A percentile compares a stretch with the other conserved stretches of the same genome.
phyloP scores from a whole-genome alignment of 768 basidiomycete genomes.

The Leucosporidium yakuticum region DNA sequence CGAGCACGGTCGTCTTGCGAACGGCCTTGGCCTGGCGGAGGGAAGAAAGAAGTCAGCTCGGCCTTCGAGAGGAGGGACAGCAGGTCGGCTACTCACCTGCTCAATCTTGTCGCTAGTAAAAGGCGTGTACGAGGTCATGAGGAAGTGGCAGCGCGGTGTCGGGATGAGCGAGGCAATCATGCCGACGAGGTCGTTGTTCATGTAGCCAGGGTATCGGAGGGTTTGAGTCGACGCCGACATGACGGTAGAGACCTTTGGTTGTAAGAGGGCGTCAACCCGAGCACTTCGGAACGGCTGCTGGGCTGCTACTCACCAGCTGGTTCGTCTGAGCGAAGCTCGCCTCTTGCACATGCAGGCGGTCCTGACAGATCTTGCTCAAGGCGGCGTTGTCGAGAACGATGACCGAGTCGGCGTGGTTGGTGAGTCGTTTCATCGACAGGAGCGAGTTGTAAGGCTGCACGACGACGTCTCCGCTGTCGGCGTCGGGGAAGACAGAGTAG shows the following conservation, averaged over 20 bases:
- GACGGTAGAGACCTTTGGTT: constrained; percentile 80
- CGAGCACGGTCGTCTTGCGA: constrained; percentile 89
- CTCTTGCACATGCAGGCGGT: constrained; percentile 72
- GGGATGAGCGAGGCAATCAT: constrained; percentile 95
- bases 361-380: constrained; percentile 82
- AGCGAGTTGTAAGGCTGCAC: constrained; percentile 98
- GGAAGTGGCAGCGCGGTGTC: constrained; percentile 93
- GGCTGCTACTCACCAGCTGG: constrained; percentile 59
- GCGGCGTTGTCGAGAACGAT: constrained; percentile 97
- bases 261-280: background rate
- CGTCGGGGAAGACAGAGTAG: constrained; percentile 95
- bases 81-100: constrained; percentile 55
- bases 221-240: constrained; percentile 98
- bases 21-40: constrained; percentile 76
- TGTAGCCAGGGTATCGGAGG: constrained; percentile 92
- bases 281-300: background rate
- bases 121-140: constrained; percentile 98
- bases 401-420: constrained; percentile 94
- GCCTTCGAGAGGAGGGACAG: background rate
- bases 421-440: constrained; percentile 82
- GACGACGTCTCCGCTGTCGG: constrained; percentile 67
- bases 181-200: constrained; percentile 98
- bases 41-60: background rate
- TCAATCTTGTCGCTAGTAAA: constrained; percentile 96
- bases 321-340: constrained; percentile 88